Base-by-base conservation (phyloP, 345 rosid species). In the Pseudoturritis turrita region DNA sequence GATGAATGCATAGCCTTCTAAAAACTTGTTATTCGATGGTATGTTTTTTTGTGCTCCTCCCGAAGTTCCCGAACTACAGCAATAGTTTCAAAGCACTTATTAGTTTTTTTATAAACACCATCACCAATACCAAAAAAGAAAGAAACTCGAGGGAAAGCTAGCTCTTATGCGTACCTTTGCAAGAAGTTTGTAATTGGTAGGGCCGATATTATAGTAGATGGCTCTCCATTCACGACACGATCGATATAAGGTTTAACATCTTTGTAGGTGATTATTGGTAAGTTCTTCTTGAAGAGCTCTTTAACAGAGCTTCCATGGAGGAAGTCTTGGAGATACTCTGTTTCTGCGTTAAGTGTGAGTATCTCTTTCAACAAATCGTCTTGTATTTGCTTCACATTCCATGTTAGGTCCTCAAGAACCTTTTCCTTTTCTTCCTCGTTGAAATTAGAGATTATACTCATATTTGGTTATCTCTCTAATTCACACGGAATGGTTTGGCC, bases 21-120 rank as follows among this genome's bases (percentile, higher is more conserved):
- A 10, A 7, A 2, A 44, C 6, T 62, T 62, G 13, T 12, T 18
- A 7, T 57, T 86, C 10, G 86, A 85, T 23, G 91, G 96, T 81
- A 89, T 77, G 70, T 81, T 35, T 70, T 88, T 88, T 10, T 83
- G 86, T 47, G 73, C 79, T 31, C 95, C 89, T 22, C 88, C 91
- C 1, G 95, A 88, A 39, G 88, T 86, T 18, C 91, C 88, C 3
- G 89, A 78, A 82, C 96, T 89, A 80, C 67, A 79, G 10, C 17
- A 82, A 49, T 25, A 46, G 51, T 46, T 46, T 19, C 25, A 46
- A 46, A 46, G 13, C 25, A 18, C 19, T 41, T 41, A 19, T 2
- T 33, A n/a, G n/a, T 8, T 33, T 9, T 33, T 7, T 33, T 33
- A 33, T 5, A 29, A 6, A 29, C 33, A 5, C 13, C 2, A 46